Evolutionary conservation across 352 stramenopile genomes (phyloP), one percentile per base, ranked within the genome.

Genomic region (Globisporangium abappressorium): DNA sequence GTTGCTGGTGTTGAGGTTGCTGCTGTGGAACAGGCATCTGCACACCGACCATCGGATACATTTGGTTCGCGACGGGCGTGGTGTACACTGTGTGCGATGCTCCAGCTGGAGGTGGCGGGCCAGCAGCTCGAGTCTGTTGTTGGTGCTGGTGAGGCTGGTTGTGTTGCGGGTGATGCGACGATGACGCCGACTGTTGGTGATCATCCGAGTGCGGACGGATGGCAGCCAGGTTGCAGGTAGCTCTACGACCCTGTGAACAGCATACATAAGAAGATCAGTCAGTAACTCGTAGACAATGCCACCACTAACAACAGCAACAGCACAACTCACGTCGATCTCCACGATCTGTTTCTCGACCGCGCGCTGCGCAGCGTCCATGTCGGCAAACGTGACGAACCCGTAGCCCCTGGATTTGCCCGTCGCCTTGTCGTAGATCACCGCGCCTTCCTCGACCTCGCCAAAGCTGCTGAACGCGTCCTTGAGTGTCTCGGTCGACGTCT

Each of bases 371-470:
- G 73, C 72, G 41, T 90, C 82, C 74, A 90, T 87, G 38, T 92
- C 79, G 20, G 72, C 63, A 65, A 91, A 93, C 11, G 78, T 92
- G 60, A 93, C 74, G 61, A 89, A 90, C 28, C 84, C 84, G 49
- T 77, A 89, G 59, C 85, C 79, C 55, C 75, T 76, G 36, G 83
- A 90, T 62, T 90, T 93, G 66, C 76, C 76, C 8, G 72, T 83
- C 53, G 57, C 57, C 68, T 90, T 89, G 69, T 93, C 82, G 46
- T 75, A 80, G 69, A 90, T 89, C 62, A 92, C 77, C 12, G 69
- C 73, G 41, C 59, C 83, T 68, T 91, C 73, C 64, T 91, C 76
- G 12, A 94, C 71, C 12, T 84, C 63, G 15, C 85, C 85, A 62
- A 92, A 94, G 30, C 51, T 51, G 49, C 67, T 62, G 64, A 92